A percentile compares a stretch with the other conserved stretches of the same genome.
Conservation (phyloP, 805 yeast species). For the Saturnispora kantuleensis region DNA sequence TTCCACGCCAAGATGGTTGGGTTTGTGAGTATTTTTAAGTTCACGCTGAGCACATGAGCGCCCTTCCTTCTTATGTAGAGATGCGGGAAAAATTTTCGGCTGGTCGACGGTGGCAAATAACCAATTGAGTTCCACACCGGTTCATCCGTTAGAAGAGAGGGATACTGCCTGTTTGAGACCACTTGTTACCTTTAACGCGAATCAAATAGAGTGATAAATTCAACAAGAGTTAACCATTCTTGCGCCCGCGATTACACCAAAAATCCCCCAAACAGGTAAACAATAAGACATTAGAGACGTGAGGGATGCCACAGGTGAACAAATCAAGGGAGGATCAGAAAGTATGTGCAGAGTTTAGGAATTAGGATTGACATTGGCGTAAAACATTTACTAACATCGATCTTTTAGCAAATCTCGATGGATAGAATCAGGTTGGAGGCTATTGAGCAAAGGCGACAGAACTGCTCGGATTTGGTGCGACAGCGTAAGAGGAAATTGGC, state of each 20-base stretch:
- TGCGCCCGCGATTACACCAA: neutral
- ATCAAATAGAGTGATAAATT: neutral
- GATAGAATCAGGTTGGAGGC: slow-evolving; percentile 36
- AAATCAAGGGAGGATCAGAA: no score
- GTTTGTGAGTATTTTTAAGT: no score
- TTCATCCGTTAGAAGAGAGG: neutral
- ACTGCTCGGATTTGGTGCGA: slow-evolving; percentile 35
- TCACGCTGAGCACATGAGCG: no score
- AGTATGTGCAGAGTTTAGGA: neutral
- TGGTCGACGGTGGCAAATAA: no score
- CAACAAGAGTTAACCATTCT: neutral
- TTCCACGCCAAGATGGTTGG: no score
- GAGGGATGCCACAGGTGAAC: no score
- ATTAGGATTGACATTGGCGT: neutral
- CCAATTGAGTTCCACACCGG: no score
- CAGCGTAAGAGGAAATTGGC: slow-evolving; percentile 49
- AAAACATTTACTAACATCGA: neutral
- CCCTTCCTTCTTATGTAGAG: slow-evolving; percentile 11
- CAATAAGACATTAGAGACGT: no score
- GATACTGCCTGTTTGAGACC: neutral
- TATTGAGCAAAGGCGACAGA: slow-evolving; percentile 34
- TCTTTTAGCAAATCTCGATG: slow-evolving; percentile 19
- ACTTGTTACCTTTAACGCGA: neutral
- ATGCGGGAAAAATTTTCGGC: neutral
- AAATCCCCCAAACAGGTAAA: no score